Conservation (phyloP, 768 basidiomycete species). For the Leucocoprinus sp. region DNA sequence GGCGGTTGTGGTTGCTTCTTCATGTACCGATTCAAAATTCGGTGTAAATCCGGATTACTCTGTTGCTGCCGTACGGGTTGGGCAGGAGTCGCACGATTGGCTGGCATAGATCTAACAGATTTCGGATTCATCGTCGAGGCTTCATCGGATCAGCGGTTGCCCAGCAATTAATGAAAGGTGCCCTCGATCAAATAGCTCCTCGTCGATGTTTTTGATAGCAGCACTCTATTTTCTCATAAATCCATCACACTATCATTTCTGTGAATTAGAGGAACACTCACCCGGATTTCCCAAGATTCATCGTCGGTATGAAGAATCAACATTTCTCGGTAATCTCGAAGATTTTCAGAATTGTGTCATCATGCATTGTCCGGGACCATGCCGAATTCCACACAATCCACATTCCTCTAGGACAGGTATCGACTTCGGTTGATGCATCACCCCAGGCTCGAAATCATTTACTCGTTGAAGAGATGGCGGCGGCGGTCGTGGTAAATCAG, state of each 20-base stretch:
- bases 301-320: constrained; percentile 54
- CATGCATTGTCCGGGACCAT: constrained; percentile 44
- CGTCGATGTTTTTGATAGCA: constrained; percentile 66
- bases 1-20: background rate
- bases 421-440: too few species aligned
- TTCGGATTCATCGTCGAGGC: constrained; percentile 15
- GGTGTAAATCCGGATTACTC: background rate
- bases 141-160: constrained; percentile 55
- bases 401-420: constrained; percentile 27
- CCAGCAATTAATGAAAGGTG: constrained; percentile 47
- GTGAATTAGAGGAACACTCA: constrained; percentile 23
- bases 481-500: too few species aligned
- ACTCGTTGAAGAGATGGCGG: too few species aligned
- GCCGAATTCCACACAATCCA: constrained; percentile 52
- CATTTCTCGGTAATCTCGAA: constrained; percentile 64
- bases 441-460: constrained; percentile 9
- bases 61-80: background rate
- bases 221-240: constrained; percentile 33
- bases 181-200: constrained; percentile 48
- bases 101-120: constrained; percentile 9
- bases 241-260: constrained; percentile 2
- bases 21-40: too few species aligned
- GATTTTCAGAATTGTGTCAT: constrained; percentile 64
- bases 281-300: constrained; percentile 60
- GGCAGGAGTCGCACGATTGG: background rate